Evolutionary conservation across 352 stramenopile species (phyloP).

Genomic region (Phytophthora megakarya): DNA sequence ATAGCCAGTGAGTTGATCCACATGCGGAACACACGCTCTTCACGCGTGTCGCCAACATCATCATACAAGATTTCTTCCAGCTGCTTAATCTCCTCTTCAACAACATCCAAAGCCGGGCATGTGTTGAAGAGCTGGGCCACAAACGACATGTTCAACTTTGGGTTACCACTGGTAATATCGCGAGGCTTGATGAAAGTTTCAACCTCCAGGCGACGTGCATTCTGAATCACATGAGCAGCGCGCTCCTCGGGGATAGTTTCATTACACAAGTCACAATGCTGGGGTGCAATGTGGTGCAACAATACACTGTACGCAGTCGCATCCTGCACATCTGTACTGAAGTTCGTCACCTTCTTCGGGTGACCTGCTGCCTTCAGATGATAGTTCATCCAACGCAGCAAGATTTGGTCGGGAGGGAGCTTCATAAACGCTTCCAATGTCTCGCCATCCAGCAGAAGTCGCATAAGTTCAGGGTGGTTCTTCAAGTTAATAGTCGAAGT

Average conservation of each 20-base stretch:
- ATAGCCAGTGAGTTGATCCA: slow-evolving; percentile 94
- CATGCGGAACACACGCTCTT: slow-evolving; percentile 91
- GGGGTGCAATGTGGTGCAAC: slow-evolving; percentile 86
- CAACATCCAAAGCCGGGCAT: slow-evolving; percentile 81
- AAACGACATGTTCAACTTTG: slow-evolving; percentile 92
- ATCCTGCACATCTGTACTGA: slow-evolving; percentile 82
- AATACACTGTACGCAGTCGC: slow-evolving; percentile 87
- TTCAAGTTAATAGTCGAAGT: slow-evolving; percentile 93
- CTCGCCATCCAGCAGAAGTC: slow-evolving; percentile 85
- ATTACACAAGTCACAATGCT: slow-evolving; percentile 68
- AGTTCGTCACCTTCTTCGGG: slow-evolving; percentile 79
- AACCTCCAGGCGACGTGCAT: slow-evolving; percentile 80
- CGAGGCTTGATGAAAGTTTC: slow-evolving; percentile 93
- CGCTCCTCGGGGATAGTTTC: slow-evolving; percentile 64
- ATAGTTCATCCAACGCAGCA: slow-evolving; percentile 95
- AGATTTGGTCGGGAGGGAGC: slow-evolving; percentile 89
- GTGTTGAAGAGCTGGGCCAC: slow-evolving; percentile 93
- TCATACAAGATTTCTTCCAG: slow-evolving; percentile 90
- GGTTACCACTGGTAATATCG: slow-evolving; percentile 92
- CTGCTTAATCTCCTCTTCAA: slow-evolving; percentile 86
- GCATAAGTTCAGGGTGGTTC: slow-evolving; percentile 91
- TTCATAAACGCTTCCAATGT: slow-evolving; percentile 90
- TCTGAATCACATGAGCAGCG: slow-evolving; percentile 83
- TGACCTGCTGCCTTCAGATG: slow-evolving; percentile 84
- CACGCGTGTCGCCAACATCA: slow-evolving; percentile 83